A percentile compares a stretch with the other conserved stretches of the same genome.
phyloP scores from a whole-genome alignment of 306 rosid genomes.

The Lagenaria siceraria region DNA sequence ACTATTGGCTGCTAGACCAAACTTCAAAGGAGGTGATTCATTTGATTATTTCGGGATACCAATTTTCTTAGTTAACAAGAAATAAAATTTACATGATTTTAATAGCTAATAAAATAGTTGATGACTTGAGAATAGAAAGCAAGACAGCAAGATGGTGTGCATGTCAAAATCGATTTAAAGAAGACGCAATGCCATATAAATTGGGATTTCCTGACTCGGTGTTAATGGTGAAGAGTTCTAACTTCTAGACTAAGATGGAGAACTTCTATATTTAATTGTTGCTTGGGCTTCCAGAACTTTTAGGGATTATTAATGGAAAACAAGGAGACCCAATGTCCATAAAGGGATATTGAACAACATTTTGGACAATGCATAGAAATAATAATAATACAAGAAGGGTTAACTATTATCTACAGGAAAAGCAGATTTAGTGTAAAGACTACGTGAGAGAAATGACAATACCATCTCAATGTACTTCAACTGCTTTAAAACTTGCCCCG shows the following conservation, averaged over 20 bases:
- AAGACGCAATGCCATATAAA: background rate
- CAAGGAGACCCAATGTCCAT: background rate
- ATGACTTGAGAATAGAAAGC: background rate
- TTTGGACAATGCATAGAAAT: no score
- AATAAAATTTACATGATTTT: background rate
- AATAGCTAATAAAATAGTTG: background rate
- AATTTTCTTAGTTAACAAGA: background rate
- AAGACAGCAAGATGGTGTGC: background rate
- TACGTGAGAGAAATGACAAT: constrained; percentile 9
- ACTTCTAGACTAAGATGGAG: background rate
- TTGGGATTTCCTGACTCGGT: background rate
- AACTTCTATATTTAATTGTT: background rate
- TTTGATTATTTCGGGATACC: background rate
- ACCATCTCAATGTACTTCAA: constrained; percentile 75
- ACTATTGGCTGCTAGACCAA: background rate
- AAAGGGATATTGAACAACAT: background rate
- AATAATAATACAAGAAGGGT: background rate
- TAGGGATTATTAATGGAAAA: background rate
- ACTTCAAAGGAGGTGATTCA: background rate
- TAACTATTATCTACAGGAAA: background rate
- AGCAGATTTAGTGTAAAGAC: background rate
- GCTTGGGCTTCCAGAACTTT: background rate
- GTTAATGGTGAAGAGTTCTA: no score
- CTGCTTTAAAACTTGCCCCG: constrained; percentile 57
- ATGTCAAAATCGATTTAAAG: background rate